Evolutionary conservation across 176 grass and related monocot species (phyloP).

Genomic region (Musa beccarii): DNA sequence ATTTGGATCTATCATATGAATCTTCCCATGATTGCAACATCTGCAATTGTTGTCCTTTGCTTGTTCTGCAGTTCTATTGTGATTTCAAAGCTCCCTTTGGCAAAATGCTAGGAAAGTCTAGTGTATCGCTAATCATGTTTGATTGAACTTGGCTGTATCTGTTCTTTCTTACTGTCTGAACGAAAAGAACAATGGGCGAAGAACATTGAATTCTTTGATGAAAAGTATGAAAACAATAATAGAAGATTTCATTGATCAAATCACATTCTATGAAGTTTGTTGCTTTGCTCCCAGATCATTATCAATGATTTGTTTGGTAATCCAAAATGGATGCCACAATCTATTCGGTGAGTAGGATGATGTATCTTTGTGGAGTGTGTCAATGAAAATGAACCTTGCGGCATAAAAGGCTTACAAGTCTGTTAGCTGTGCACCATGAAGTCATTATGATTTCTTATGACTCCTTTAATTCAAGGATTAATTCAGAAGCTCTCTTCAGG

Average conservation of each 20-base stretch:
- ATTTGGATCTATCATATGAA: neutral
- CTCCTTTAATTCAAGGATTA: neutral
- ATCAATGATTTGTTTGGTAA: no score
- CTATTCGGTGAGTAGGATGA: no score
- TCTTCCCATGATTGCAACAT: no score
- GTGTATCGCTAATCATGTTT: neutral
- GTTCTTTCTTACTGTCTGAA: neutral
- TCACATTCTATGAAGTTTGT: no score
- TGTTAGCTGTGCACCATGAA: neutral
- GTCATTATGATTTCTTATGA: neutral
- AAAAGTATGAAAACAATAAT: no score
- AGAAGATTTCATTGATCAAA: no score
- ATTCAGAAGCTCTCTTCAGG: neutral
- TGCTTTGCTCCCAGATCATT: no score
- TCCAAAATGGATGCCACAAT: no score
- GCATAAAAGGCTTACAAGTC: neutral
- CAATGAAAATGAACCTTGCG: neutral
- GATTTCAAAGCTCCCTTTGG: neutral
- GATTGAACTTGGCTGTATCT: neutral
- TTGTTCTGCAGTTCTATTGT: neutral
- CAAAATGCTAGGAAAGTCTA: no score
- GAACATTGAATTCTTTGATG: no score
- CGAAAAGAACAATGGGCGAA: neutral
- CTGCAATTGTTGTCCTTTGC: neutral
- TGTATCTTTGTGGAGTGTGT: neutral